Percentiles rank a stretch among this genome's conserved stretches.
phyloP scores from a whole-genome alignment of 495 filamentous ascomycete species.

The Diplogelasinospora grovesii region DNA sequence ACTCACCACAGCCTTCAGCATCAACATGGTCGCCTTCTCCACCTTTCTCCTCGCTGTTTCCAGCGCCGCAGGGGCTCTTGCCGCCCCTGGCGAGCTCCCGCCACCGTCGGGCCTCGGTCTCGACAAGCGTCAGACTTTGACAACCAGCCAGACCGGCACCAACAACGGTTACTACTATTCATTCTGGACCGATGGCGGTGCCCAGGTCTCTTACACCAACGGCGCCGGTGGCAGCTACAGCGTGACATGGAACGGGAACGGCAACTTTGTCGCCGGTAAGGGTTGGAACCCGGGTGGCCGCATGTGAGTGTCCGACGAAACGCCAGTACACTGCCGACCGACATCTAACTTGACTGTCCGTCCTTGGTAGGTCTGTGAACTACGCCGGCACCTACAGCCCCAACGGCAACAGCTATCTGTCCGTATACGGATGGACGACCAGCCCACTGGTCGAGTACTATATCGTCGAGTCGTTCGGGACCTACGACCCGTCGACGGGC shows the following conservation, averaged over 20 bases:
- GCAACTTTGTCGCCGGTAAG: constrained; percentile 59
- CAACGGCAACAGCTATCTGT: constrained; percentile 39
- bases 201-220: constrained; percentile 50
- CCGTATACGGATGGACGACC: constrained; percentile 55
- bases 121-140: constrained; percentile 28
- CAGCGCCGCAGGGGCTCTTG: constrained; percentile 29
- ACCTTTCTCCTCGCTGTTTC: constrained; percentile 34
- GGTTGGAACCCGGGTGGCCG: constrained; percentile 51
- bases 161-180: constrained; percentile 56
- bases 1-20: constrained; percentile 2
- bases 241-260: constrained; percentile 46
- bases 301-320: neutral
- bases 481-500: constrained; percentile 48
- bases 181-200: constrained; percentile 55
- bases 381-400: constrained; percentile 40
- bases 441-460: constrained; percentile 58
- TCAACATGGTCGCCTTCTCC: constrained; percentile 42
- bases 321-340: neutral
- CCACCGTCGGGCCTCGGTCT: no score
- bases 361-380: constrained; percentile 41
- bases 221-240: constrained; percentile 48
- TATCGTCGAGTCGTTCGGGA: constrained; percentile 50
- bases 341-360: neutral
- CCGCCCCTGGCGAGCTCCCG: constrained; percentile 34
- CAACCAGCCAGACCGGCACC: constrained; percentile 39